A percentile compares a stretch with the other conserved stretches of the same genome.
Evolutionary conservation across 2,329 filamentous ascomycete genomes (phyloP).

Genomic region (Venturia oleaginea): DNA sequence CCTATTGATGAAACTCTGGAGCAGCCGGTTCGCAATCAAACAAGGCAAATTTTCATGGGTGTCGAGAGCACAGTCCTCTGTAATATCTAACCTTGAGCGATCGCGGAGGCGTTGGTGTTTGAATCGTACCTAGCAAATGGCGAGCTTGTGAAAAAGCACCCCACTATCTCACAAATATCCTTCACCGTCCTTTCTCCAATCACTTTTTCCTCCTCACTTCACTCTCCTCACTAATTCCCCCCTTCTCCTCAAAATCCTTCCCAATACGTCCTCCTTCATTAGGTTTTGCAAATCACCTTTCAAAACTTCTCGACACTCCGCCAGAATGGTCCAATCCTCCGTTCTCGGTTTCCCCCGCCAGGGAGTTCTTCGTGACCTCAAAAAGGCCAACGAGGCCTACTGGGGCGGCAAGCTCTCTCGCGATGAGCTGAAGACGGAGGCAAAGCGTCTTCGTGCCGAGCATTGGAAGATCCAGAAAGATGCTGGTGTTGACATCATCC

Average conservation of each 20-base stretch:
- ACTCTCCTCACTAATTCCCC: background rate
- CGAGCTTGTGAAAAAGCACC: background rate
- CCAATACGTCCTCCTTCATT: background rate
- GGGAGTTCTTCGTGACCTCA: constrained; percentile 96
- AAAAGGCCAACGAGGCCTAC: constrained; percentile 99
- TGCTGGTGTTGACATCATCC: constrained; percentile 93
- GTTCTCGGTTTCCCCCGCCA: constrained; percentile 98
- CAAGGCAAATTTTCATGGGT: background rate
- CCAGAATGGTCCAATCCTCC: constrained; percentile 47
- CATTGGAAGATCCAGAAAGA: constrained; percentile 99
- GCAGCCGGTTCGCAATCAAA: background rate
- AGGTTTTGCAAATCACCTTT: background rate
- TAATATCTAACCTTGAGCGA: background rate
- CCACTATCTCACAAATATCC: background rate
- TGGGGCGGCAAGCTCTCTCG: constrained; percentile 94
- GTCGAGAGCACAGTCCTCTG: background rate
- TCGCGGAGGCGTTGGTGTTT: background rate
- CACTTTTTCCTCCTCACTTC: background rate
- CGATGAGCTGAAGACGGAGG: constrained; percentile 83
- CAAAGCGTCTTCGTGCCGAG: constrained; percentile 88
- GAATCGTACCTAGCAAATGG: background rate
- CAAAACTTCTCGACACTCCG: background rate
- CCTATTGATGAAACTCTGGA: background rate
- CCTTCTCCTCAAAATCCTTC: background rate
- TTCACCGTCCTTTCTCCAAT: background rate